A percentile compares a stretch with the other conserved stretches of the same genome.
Evolutionary conservation across 495 filamentous ascomycete genomes (phyloP).

Genomic region (Tuber umbilicatum): DNA sequence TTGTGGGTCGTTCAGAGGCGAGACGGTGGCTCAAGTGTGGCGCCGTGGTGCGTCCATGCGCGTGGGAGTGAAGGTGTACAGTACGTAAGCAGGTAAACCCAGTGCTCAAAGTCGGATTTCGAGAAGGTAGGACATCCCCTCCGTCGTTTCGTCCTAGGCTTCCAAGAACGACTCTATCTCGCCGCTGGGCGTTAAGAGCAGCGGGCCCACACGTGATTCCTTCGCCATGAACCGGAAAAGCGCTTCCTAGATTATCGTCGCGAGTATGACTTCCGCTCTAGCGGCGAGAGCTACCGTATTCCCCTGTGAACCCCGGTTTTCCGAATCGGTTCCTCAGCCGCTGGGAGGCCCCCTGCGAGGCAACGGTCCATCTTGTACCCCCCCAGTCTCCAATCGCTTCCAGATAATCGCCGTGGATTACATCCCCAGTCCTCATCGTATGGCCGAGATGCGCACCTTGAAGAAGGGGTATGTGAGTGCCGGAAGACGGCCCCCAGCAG

Average conservation of each 20-base stretch:
- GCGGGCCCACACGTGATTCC: neutral
- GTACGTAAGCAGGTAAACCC: neutral
- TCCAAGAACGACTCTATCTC: constrained; percentile 18
- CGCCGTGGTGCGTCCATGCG: neutral
- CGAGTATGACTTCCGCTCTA: neutral
- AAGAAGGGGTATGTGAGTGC: constrained; percentile 5
- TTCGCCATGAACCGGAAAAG: neutral
- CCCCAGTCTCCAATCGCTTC: neutral
- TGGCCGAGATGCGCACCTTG: neutral
- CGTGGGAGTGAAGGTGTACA: neutral
- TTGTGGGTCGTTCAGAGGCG: too few species aligned
- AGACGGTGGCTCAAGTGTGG: neutral
- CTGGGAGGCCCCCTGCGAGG: neutral
- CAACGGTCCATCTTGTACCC: neutral
- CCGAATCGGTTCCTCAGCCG: neutral
- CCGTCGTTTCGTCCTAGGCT: constrained; percentile 10
- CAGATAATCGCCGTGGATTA: neutral
- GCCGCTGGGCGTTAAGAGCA: constrained; percentile 17
- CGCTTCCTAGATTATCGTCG: neutral
- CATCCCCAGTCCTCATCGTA: neutral
- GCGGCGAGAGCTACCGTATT: neutral
- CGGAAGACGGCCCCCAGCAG: neutral
- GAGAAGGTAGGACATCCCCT: constrained; percentile 11
- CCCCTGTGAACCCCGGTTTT: neutral
- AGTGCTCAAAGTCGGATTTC: neutral